These are phyloP conservation scores for Pseudoneurospora amorphoporcata DNA, from an alignment of 495 filamentous ascomycete genomes.

Conservation along the genomic window DNA sequence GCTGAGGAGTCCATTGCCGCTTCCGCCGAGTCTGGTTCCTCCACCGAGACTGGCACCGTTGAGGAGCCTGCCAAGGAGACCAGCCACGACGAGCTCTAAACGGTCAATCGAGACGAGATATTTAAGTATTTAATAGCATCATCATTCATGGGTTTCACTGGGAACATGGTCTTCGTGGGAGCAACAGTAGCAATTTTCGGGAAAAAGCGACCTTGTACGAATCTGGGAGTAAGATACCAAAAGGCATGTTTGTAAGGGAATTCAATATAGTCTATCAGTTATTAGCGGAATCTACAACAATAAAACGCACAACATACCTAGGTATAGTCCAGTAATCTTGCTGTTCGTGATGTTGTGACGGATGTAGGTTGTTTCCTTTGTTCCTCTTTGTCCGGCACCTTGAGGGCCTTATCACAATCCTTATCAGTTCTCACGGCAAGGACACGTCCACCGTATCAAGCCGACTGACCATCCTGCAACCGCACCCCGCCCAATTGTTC, in stretches of 20 bases:
- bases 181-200: constrained; percentile 7
- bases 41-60: constrained; percentile 4
- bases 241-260: constrained; percentile 1
- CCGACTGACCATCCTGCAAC: background rate
- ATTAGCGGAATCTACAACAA: background rate
- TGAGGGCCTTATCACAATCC: background rate
- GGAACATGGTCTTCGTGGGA: background rate
- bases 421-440: background rate
- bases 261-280: background rate
- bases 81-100: constrained; percentile 59
- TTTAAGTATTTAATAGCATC: background rate
- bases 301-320: background rate
- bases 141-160: background rate
- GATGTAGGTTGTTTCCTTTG: background rate
- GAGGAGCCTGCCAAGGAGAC: constrained; percentile 35
- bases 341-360: background rate
- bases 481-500: background rate
- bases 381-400: background rate
- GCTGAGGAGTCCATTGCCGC: constrained; percentile 45
- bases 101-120: background rate
- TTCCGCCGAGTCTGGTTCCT: constrained; percentile 39
- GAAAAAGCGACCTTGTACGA: constrained; percentile 2
- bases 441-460: background rate
- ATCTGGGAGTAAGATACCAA: constrained; percentile 22
- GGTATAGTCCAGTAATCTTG: no score